Percentiles rank a stretch among this genome's conserved stretches.
Evolutionary conservation across 2,329 filamentous ascomycete genomes (phyloP).

Genomic region (Trichoderma citrinoviride): DNA sequence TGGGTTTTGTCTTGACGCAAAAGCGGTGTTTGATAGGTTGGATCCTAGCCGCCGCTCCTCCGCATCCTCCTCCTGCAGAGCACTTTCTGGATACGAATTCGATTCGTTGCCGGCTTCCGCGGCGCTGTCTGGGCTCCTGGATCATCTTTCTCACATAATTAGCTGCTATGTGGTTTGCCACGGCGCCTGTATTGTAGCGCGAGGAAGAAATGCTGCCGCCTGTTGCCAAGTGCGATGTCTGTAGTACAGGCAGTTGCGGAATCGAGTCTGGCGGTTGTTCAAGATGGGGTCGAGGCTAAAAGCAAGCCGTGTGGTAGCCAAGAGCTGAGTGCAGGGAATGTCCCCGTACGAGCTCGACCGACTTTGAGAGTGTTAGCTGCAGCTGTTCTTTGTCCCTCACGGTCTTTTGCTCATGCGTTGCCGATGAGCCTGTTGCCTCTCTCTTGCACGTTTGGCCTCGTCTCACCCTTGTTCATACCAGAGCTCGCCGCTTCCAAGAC

Average conservation of each 20-base stretch:
- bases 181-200: neutral
- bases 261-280: neutral
- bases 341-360: neutral
- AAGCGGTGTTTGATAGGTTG: constrained; percentile 1
- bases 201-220: neutral
- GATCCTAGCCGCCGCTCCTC: neutral
- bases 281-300: neutral
- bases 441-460: too few relatives aligned
- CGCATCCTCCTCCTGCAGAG: neutral
- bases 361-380: too few relatives aligned
- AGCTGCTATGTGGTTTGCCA: neutral
- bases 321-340: neutral
- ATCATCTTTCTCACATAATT: neutral
- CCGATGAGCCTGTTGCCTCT: too few relatives aligned
- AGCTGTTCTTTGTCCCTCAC: too few relatives aligned
- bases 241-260: neutral
- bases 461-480: too few relatives aligned
- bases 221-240: neutral
- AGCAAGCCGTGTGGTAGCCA: too few relatives aligned
- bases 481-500: too few relatives aligned
- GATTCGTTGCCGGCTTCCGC: neutral
- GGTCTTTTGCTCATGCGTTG: too few relatives aligned
- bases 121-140: neutral
- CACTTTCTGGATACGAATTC: neutral
- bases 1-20: neutral